Evolutionary conservation across 1,284 basidiomycete genomes (phyloP).

Genomic region (Fomitopsis pinicola): DNA sequence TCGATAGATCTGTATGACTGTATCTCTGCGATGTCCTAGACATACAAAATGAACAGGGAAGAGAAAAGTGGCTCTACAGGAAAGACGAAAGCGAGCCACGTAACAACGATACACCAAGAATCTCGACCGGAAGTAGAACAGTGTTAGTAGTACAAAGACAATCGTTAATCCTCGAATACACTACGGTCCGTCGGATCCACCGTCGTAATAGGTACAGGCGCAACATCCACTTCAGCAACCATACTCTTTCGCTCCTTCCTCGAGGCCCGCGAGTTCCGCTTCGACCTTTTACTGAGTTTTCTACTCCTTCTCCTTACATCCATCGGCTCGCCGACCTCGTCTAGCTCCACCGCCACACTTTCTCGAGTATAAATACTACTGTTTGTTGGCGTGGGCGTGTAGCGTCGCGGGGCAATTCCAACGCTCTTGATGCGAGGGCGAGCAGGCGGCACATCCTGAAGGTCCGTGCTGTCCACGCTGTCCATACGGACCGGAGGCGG

Average conservation of each 20-base stretch:
- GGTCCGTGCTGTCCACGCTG: slow-evolving; percentile 1
- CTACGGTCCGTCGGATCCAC: background rate
- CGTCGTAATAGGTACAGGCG: background rate
- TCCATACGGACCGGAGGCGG: background rate
- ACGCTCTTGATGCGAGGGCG: slow-evolving; percentile 17
- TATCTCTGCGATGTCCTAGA: background rate
- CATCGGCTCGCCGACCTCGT: background rate
- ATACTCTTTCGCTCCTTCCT: background rate
- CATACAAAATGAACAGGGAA: background rate
- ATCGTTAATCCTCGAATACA: background rate
- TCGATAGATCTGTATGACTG: slow-evolving; percentile 6
- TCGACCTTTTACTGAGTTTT: background rate
- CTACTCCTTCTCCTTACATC: background rate
- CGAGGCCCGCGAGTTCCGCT: background rate
- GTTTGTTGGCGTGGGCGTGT: slow-evolving; percentile 17
- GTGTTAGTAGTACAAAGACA: background rate
- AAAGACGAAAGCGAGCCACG: background rate
- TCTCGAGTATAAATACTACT: slow-evolving; percentile 14
- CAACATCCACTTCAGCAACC: background rate
- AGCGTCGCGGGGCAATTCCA: slow-evolving; percentile 17
- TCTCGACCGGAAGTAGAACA: background rate
- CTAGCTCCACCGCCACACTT: slow-evolving; percentile 20
- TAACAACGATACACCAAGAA: background rate
- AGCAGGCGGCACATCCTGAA: background rate
- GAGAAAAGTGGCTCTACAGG: background rate